These are phyloP conservation scores for Eucalyptus regnans DNA, from an alignment of 345 rosid species.

Conservation along the genomic window DNA sequence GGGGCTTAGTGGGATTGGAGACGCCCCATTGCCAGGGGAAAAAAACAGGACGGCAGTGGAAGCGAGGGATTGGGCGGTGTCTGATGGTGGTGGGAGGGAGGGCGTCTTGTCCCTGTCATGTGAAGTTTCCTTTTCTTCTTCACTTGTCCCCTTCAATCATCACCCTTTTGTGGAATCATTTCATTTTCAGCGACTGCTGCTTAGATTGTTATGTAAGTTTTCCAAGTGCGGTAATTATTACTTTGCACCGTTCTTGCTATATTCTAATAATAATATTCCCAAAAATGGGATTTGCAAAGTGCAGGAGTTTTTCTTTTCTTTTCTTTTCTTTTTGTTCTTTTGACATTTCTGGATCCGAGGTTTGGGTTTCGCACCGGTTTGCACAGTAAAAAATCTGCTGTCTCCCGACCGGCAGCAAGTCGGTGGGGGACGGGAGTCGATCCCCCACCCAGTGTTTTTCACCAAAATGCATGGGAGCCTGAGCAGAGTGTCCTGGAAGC, in stretches of 20 bases:
- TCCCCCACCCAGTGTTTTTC: not conserved
- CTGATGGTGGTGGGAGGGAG: not conserved
- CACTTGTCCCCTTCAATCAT: not conserved
- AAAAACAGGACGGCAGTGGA: not conserved
- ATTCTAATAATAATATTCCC: not conserved
- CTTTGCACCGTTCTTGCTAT: not conserved
- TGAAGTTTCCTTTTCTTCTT: not conserved
- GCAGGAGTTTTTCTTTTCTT: not conserved
- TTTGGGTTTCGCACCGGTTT: not conserved
- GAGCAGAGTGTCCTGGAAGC: not conserved
- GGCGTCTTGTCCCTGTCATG: not conserved
- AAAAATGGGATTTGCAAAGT: not conserved
- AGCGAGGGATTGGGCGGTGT: not conserved
- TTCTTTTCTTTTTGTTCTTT: fast-evolving
- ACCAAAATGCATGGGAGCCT: not conserved
- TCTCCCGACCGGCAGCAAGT: not conserved
- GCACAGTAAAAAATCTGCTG: not conserved
- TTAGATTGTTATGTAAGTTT: not conserved
- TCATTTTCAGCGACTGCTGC: not conserved
- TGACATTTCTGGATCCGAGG: not conserved
- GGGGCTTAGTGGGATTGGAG: not conserved
- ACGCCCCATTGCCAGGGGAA: not conserved
- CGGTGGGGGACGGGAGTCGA: not conserved
- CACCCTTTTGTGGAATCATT: not conserved
- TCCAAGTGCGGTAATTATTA: not conserved